These are phyloP conservation scores for Cenchrus purpureus DNA, from an alignment of 176 grass and related monocot species.

Conservation along the genomic window DNA sequence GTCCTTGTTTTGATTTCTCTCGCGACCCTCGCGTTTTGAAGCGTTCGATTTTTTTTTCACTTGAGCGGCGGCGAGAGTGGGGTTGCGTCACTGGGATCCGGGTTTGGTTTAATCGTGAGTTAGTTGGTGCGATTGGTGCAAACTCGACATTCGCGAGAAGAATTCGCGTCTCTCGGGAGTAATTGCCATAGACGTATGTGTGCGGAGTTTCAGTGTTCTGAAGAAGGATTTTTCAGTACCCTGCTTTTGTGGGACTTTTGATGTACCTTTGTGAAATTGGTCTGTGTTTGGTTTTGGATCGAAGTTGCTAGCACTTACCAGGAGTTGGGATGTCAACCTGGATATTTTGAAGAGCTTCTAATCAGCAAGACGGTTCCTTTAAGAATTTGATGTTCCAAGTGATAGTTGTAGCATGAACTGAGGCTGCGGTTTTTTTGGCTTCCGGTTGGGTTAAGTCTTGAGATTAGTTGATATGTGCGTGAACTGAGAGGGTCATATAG, in stretches of 20 bases:
- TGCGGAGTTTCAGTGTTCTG: background rate
- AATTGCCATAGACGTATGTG: background rate
- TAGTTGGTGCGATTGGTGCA: background rate
- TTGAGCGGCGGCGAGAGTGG: background rate
- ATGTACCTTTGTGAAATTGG: background rate
- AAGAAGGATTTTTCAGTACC: background rate
- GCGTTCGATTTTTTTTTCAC: background rate
- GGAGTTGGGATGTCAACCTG: background rate
- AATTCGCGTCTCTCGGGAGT: background rate
- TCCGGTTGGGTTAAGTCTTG: background rate
- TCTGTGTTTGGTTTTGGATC: background rate
- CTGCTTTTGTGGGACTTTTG: background rate
- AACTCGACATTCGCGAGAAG: background rate
- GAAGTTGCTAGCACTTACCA: background rate
- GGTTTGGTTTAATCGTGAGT: background rate
- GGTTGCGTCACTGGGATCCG: no score
- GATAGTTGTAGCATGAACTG: background rate
- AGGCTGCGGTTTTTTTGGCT: background rate
- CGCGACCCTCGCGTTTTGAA: background rate
- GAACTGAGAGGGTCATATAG: no score
- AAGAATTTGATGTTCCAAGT: background rate
- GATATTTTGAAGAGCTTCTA: background rate
- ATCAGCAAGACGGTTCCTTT: background rate
- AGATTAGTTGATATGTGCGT: background rate
- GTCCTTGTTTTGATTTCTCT: constrained; percentile 44